Evolutionary conservation across 371 early-diverging fungal species (phyloP).

Genomic region (Mucor saturninus): DNA sequence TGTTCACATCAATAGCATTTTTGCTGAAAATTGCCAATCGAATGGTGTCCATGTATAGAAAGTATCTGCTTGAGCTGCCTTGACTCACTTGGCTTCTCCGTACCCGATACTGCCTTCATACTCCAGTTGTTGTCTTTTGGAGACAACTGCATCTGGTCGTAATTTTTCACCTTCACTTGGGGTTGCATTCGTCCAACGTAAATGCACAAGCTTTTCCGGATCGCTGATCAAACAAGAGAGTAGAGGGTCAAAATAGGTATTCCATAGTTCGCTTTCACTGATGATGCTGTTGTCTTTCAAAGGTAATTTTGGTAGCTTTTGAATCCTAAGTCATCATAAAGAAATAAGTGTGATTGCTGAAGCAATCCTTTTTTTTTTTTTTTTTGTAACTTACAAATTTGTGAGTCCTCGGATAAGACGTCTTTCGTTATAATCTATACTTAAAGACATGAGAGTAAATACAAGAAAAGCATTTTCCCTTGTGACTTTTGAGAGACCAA

Average conservation of each 20-base stretch:
- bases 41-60: slow-evolving; percentile 27
- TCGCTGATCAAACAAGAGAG: too few species aligned
- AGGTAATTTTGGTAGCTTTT: too few species aligned
- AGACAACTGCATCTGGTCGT: slow-evolving; percentile 19
- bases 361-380: slow-evolving; percentile 15
- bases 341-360: slow-evolving; percentile 7
- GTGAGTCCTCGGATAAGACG: slow-evolving; percentile 20
- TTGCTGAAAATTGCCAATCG: slow-evolving; percentile 35
- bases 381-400: slow-evolving; percentile 19
- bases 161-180: slow-evolving; percentile 14
- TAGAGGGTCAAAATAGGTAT: too few species aligned
- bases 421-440: slow-evolving; percentile 22
- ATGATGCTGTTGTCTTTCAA: too few species aligned
- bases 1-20: slow-evolving; percentile 35
- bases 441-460: slow-evolving; percentile 20
- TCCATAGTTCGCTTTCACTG: too few species aligned
- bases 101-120: slow-evolving; percentile 15
- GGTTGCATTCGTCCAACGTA: slow-evolving; percentile 15
- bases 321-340: slow-evolving; percentile 2
- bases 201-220: neutral
- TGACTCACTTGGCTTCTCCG: slow-evolving; percentile 22
- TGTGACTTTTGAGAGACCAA: slow-evolving; percentile 21
- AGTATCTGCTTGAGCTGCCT: slow-evolving; percentile 16
- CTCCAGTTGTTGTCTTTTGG: slow-evolving; percentile 11
- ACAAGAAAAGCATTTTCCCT: slow-evolving; percentile 23